Percentiles rank a stretch among this genome's conserved stretches.
phyloP scores from a whole-genome alignment of 2,329 filamentous ascomycete genomes.

The Bimuria novae-zelandiae region DNA sequence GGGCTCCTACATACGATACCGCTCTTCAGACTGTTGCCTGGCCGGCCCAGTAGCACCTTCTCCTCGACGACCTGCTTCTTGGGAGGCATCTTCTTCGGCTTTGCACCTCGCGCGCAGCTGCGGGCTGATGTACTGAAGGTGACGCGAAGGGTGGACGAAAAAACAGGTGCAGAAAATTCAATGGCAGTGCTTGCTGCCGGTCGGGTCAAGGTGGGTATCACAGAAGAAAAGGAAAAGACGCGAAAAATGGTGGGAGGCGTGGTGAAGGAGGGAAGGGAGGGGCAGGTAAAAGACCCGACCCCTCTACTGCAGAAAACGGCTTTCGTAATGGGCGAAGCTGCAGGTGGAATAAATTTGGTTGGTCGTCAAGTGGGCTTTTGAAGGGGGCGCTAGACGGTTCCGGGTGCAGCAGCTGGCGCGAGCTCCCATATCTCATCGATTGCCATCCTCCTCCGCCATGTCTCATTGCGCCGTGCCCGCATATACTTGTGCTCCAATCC shows the following conservation, averaged over 20 bases:
- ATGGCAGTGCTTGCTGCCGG: slow-evolving; percentile 56
- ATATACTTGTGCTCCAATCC: neutral
- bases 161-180: slow-evolving; percentile 46
- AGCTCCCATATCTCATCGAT: neutral
- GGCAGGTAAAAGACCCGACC: slow-evolving; percentile 36
- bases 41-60: slow-evolving; percentile 94
- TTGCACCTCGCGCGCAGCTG: slow-evolving; percentile 59
- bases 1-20: slow-evolving; percentile 84
- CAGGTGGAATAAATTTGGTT: slow-evolving; percentile 1
- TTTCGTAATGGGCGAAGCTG: slow-evolving; percentile 4
- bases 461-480: neutral
- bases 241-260: slow-evolving; percentile 46
- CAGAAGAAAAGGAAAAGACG: slow-evolving; percentile 54
- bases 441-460: neutral
- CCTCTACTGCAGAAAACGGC: slow-evolving; percentile 22
- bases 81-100: slow-evolving; percentile 83
- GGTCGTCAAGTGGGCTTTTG: neutral
- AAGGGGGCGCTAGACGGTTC: neutral
- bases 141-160: slow-evolving; percentile 46
- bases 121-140: slow-evolving; percentile 50
- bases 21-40: slow-evolving; percentile 98
- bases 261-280: slow-evolving; percentile 26
- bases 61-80: slow-evolving; percentile 92
- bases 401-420: neutral
- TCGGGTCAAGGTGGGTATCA: slow-evolving; percentile 57